These are phyloP conservation scores for Carex pumila DNA, from an alignment of 176 grass and related monocot species.

Conservation along the genomic window DNA sequence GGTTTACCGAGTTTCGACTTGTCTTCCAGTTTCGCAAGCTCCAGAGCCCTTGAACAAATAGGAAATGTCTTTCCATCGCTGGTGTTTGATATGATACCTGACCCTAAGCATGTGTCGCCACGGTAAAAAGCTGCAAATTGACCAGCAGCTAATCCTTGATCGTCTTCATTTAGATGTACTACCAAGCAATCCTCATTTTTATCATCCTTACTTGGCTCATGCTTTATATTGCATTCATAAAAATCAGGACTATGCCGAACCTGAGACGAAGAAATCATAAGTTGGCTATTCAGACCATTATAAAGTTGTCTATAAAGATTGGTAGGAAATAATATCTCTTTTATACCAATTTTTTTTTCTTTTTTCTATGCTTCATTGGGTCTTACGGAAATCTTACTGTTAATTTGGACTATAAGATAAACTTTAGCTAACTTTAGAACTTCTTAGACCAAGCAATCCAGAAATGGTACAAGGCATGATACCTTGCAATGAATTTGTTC, in stretches of 20 bases:
- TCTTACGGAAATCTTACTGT: not conserved
- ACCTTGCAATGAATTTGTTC: constrained; percentile 81
- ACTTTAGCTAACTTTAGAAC: not conserved
- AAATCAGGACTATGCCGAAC: constrained; percentile 76
- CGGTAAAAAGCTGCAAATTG: constrained; percentile 87
- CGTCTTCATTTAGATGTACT: constrained; percentile 70
- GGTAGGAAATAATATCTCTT: not conserved
- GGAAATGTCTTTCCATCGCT: constrained; percentile 65
- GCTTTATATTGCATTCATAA: constrained; percentile 49
- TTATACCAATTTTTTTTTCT: not conserved
- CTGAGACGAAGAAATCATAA: constrained; percentile 21
- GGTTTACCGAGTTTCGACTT: constrained; percentile 83
- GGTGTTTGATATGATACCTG: constrained; percentile 72
- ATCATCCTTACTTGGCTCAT: constrained; percentile 25
- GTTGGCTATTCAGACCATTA: not conserved
- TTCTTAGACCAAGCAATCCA: not conserved
- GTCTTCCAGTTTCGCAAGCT: constrained; percentile 59
- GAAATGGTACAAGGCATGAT: not conserved
- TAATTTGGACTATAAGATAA: not conserved
- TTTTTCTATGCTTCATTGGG: not conserved
- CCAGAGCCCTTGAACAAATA: constrained; percentile 63
- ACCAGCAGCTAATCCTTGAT: constrained; percentile 81
- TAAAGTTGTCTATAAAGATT: not conserved
- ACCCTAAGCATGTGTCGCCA: constrained; percentile 49
- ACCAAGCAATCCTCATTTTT: constrained; percentile 35